These are phyloP conservation scores for Boeremia lycopersici DNA, from an alignment of 2,329 filamentous ascomycete species.

Conservation along the genomic window DNA sequence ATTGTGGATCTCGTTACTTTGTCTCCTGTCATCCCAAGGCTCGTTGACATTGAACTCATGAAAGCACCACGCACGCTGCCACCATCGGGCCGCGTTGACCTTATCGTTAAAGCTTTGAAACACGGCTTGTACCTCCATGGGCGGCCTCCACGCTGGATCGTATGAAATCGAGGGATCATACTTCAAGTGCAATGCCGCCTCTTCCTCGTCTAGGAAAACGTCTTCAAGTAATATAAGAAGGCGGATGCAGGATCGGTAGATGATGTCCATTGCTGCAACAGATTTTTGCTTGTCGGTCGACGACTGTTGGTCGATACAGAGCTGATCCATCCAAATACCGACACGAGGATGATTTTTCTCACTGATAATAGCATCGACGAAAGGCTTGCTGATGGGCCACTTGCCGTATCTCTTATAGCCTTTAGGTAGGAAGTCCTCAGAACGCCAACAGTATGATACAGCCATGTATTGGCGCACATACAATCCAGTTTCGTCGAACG, in stretches of 20 bases:
- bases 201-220: conserved; percentile 14
- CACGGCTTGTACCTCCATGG: neutral
- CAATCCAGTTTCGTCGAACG: conserved; percentile 16
- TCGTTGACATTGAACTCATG: conserved; percentile 26
- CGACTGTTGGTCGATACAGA: conserved; percentile 21
- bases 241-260: conserved; percentile 23
- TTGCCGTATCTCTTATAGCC: conserved; percentile 13
- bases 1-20: conserved; percentile 11
- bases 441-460: conserved; percentile 27
- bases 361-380: conserved; percentile 22
- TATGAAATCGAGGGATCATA: neutral
- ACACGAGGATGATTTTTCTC: conserved; percentile 21
- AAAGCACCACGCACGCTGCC: conserved; percentile 24
- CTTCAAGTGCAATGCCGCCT: conserved; percentile 6
- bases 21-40: conserved; percentile 17
- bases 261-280: conserved; percentile 27
- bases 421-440: conserved; percentile 11
- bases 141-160: conserved; percentile 8
- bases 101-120: conserved; percentile 16
- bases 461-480: conserved; percentile 25
- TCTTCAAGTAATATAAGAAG: conserved; percentile 22
- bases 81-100: conserved; percentile 19
- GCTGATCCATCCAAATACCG: conserved; percentile 29
- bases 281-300: conserved; percentile 16
- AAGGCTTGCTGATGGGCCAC: conserved; percentile 24